A percentile compares a stretch with the other conserved stretches of the same genome.
Conservation (phyloP, 2,329 filamentous ascomycete genomes). For the Ophiostoma populinum region DNA sequence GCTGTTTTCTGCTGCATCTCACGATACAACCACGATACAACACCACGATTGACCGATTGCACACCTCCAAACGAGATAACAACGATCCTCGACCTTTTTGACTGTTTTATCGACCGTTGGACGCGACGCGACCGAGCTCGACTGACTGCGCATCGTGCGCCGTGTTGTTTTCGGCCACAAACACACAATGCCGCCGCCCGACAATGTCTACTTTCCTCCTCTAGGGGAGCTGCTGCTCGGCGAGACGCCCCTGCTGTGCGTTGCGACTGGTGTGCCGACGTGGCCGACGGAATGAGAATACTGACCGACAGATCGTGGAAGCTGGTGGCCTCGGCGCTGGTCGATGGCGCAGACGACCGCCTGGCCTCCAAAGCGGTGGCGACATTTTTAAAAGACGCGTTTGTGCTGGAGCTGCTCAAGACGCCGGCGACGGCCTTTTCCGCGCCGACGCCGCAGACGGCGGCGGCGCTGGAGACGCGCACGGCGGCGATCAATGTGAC, state of each 20-base stretch:
- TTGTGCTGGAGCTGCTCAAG: conserved; percentile 50
- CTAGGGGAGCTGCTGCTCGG: conserved; percentile 73
- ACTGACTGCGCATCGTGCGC: not conserved
- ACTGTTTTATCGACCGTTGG: conserved; percentile 16
- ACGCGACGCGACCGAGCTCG: not conserved
- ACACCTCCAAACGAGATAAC: not conserved
- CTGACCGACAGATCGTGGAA: conserved; percentile 37
- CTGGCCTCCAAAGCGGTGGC: conserved; percentile 37
- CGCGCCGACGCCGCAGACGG: conserved; percentile 42
- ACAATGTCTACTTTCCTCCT: conserved; percentile 63
- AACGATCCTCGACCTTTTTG: not conserved
- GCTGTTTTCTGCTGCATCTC: conserved; percentile 7
- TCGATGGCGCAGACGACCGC: conserved; percentile 39
- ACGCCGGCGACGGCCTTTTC: conserved; percentile 53
- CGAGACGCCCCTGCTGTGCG: conserved; percentile 65
- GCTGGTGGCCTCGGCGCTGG: conserved; percentile 36
- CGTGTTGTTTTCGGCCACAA: too few species aligned
- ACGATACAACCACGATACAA: conserved; percentile 4
- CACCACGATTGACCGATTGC: too few species aligned
- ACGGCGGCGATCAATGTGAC: conserved; percentile 76
- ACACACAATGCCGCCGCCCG: conserved; percentile 56
- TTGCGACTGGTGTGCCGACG: conserved; percentile 12
- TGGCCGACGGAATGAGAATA: too few species aligned
- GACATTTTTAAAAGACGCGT: conserved; percentile 53
- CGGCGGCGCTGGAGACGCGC: conserved; percentile 61